Base-by-base conservation (phyloP, 1,139 yeast genomes). In the Yamadazyma buinensis region DNA sequence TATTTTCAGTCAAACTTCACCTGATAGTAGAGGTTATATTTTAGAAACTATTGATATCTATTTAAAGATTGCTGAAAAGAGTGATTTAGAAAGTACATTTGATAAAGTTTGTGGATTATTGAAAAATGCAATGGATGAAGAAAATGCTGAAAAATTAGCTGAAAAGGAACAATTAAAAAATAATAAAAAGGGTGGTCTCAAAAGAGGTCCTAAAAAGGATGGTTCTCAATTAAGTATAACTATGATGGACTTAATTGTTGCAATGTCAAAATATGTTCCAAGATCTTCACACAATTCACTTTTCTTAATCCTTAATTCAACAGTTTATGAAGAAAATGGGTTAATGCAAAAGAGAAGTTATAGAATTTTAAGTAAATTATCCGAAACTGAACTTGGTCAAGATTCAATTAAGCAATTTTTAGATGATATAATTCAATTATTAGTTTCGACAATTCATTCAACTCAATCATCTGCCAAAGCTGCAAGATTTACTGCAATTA, bases 271-370 rank as follows among this genome's bases (percentile, higher is more conserved):
- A 47, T 85, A 84, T 52, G 79, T 92, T 30, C 95, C 95, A 5
- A 60, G 60, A 30, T 57, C 80, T 3, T 75, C 84, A 5, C 84
- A 86, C 55, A 72, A 75, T 51, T 85, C 95, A 0, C 69, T 92
- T 34, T 77, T 90, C 51, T 58, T 86, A 20, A 85, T 92, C 36
- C 87, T 92, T 61, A 76, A 81, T 32, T 67, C 77, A 24, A 80
- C 95, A 3, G 80, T 86, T 25, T 52, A 71, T 12, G 43, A 57
- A 39, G 58, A 65, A 31, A 80, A 84, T 42, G 77, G 87, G 20
- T 73, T 82, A 48, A 67, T 87, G 49, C 98, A 94, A 61, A 90
- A 90, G 62, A 79, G 96, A 64, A 78, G 95, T 1, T 92, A 88
- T 61, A 77, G 96, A 59, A 81, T 90, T 26, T 64, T 92, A 40